Evolutionary conservation across 148 eudicot genomes (phyloP).

Genomic region (Polygonum aviculare): DNA sequence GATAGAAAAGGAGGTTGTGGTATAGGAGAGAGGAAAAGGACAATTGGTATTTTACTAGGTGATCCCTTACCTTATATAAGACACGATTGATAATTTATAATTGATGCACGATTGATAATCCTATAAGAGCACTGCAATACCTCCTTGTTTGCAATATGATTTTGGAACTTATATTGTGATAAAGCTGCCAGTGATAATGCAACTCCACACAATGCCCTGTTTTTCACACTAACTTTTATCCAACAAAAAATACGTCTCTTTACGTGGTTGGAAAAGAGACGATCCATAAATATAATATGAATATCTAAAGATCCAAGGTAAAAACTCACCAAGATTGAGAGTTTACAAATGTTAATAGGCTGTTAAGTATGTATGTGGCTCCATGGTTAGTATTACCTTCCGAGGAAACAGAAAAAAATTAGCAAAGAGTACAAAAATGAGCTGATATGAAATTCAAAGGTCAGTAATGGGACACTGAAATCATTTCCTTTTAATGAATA

Average conservation of each 20-base stretch:
- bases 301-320: not conserved
- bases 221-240: slow-evolving; percentile 32
- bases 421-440: not conserved
- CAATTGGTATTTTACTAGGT: no score
- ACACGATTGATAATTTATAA: not conserved
- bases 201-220: slow-evolving; percentile 32
- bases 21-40: not conserved
- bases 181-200: slow-evolving; percentile 35
- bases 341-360: slow-evolving; percentile 31
- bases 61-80: no score
- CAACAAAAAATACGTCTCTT: slow-evolving; percentile 17
- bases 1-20: not conserved
- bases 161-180: slow-evolving; percentile 41
- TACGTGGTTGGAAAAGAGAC: slow-evolving; percentile 7
- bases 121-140: slow-evolving; percentile 17
- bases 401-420: slow-evolving; percentile 6
- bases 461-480: not conserved
- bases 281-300: slow-evolving; percentile 2
- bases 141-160: slow-evolving; percentile 21
- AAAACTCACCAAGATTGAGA: slow-evolving; percentile 39
- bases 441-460: not conserved
- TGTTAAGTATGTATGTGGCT: slow-evolving; percentile 27
- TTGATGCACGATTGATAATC: not conserved
- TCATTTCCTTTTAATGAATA: not conserved
- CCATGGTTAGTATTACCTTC: slow-evolving; percentile 46